Evolutionary conservation across 2,329 filamentous ascomycete species (phyloP).

Genomic region (Aspergillus spinulosporus): DNA sequence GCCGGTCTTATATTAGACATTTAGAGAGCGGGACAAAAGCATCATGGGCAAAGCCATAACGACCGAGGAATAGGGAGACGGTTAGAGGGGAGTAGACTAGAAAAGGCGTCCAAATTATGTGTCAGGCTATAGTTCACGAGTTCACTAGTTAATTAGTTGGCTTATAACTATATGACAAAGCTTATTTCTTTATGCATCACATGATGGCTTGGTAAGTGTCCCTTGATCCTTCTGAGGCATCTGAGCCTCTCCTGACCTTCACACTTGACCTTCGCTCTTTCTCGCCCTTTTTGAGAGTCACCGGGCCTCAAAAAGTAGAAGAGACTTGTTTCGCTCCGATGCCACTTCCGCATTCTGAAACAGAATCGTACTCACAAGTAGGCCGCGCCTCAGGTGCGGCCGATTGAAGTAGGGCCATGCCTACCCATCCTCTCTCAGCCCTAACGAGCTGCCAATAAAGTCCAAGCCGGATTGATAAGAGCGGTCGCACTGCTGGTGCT

Average conservation of each 20-base stretch:
- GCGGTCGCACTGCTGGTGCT: constrained; percentile 1
- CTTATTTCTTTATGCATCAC: background rate
- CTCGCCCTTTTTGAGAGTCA: background rate
- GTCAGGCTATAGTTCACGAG: too few species aligned
- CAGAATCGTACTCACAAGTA: background rate
- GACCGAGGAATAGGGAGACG: too few species aligned
- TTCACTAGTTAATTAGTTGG: too few species aligned
- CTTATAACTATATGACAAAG: background rate
- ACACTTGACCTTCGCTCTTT: background rate
- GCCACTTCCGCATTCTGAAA: background rate
- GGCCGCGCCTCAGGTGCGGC: background rate
- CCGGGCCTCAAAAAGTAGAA: background rate
- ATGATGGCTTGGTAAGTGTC: background rate
- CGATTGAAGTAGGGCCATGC: background rate
- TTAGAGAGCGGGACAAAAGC: too few species aligned
- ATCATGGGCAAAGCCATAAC: too few species aligned
- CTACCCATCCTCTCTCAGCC: background rate
- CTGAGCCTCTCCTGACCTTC: background rate
- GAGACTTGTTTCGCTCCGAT: background rate
- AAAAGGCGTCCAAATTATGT: too few species aligned
- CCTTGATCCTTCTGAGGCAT: background rate
- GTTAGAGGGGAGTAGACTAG: too few species aligned
- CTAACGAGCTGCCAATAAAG: constrained; percentile 5
- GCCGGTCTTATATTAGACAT: too few species aligned
- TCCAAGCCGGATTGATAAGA: background rate